Base-by-base conservation (phyloP, 1,284 basidiomycete species). In the Malassezia restricta region DNA sequence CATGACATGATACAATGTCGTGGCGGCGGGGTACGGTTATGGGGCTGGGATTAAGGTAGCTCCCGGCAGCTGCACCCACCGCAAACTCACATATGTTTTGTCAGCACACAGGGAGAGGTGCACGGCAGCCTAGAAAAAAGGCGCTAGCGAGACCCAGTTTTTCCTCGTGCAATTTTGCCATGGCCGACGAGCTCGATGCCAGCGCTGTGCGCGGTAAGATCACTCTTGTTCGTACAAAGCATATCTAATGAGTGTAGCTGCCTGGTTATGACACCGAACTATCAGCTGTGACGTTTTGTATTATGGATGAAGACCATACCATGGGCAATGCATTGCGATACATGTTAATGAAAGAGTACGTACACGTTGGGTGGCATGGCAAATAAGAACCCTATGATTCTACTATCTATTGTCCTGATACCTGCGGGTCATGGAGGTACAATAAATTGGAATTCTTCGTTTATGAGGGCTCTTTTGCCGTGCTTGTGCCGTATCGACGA, bases 311-410 rank as follows among this genome's bases (percentile, higher is more conserved):
- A 77, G 85, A 88, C 7, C 91, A 96, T 76, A 96, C 91, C 0
- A 81, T 96, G 28, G 92, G 92, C 14, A 98, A 98, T 67, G 81
- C 88, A 0, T 77, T 98, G 43, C 78, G 92, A 49, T 98, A 88
- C 87, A 96, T 96, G 84, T 76, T 96, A 57, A 96, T 96, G 92
- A 95, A 96, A 77, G 92, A 98, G 92, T 96, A 71, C 70, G 82
- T 71, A 33, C n/a, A n/a, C 11, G 15, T 5, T 35, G 2, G 11
- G 15, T 35, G 33, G 33, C 35, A 8, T 51, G 1, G 24, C 27
- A 11, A 29, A 24, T n/a, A 39, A 11, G 9, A 3, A 3, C 43
- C 47, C 40, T 31, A 47, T 27, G 58, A 47, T 51, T 49, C 33
- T 53, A 56, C 20, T 27, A n/a, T 27, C 47, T 40, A 27, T 47